phyloP scores from a whole-genome alignment of 2,329 filamentous ascomycete genomes.

The Phoma herbarum region DNA sequence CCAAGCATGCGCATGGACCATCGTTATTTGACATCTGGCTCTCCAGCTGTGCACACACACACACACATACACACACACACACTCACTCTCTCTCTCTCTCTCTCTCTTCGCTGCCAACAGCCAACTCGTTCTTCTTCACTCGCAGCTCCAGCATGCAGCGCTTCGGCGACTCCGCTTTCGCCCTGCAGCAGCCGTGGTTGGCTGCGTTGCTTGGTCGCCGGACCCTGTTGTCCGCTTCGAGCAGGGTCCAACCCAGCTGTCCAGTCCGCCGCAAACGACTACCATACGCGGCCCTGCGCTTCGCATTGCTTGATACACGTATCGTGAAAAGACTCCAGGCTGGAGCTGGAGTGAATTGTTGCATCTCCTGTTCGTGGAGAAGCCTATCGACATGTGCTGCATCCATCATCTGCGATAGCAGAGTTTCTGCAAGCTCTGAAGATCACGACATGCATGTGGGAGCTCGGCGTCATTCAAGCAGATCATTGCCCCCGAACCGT shows the following conservation, averaged over 20 bases:
- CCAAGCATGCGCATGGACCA: constrained; percentile 2
- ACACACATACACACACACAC: too few relatives aligned
- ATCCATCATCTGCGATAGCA: background rate
- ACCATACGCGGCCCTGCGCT: constrained; percentile 1
- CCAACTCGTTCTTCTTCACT: constrained; percentile 3
- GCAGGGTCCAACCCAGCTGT: constrained; percentile 5
- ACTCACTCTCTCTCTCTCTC: too few relatives aligned
- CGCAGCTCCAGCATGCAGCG: constrained; percentile 10
- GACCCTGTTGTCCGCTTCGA: background rate
- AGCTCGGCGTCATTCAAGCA: constrained; percentile 1
- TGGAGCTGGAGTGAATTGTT: background rate
- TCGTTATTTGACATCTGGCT: background rate
- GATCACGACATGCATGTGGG: background rate
- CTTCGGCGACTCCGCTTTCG: constrained; percentile 19
- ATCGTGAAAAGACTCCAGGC: background rate
- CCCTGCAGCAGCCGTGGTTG: background rate
- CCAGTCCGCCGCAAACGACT: background rate
- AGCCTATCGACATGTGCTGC: background rate
- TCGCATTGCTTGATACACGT: background rate
- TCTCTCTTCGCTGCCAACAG: background rate
- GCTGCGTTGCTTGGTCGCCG: background rate
- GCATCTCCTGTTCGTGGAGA: background rate
- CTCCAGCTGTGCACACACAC: too few relatives aligned
- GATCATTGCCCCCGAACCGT: constrained; percentile 12
- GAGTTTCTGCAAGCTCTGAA: background rate